These are phyloP conservation scores for Fagopyrum homotropicum DNA, from an alignment of 148 eudicot genomes.

Conservation along the genomic window DNA sequence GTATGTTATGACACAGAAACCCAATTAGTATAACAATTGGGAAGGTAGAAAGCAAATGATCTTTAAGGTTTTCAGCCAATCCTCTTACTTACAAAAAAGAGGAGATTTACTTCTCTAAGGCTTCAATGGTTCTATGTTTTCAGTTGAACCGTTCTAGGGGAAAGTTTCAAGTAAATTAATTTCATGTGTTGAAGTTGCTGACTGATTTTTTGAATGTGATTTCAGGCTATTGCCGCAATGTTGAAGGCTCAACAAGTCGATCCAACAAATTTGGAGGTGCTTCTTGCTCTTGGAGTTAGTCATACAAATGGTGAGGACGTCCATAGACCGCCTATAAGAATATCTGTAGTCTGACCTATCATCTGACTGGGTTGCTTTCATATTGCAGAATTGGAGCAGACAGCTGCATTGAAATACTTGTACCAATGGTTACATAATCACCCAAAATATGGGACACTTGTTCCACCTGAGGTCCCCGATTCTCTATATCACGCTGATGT, in stretches of 20 bases:
- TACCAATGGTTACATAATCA: slow-evolving; percentile 86
- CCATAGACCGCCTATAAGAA: background rate
- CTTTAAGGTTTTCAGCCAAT: background rate
- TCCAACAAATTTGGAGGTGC: slow-evolving; percentile 88
- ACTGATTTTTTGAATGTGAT: background rate
- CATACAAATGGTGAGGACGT: slow-evolving; percentile 77
- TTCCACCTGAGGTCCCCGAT: slow-evolving; percentile 50
- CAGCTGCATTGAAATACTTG: slow-evolving; percentile 81
- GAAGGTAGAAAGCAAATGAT: background rate
- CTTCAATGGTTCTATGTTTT: background rate
- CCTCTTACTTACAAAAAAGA: background rate
- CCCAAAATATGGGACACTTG: slow-evolving; percentile 68
- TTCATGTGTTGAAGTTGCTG: background rate
- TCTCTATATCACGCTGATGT: slow-evolving; percentile 83
- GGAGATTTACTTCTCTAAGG: background rate
- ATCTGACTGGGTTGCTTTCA: background rate
- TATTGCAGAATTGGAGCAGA: slow-evolving; percentile 80
- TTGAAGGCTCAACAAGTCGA: slow-evolving; percentile 94
- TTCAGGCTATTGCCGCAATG: slow-evolving; percentile 96
- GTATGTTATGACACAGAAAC: background rate
- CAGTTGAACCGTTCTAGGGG: background rate
- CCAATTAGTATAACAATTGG: background rate
- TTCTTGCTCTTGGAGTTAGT: slow-evolving; percentile 98
- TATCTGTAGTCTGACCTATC: background rate
- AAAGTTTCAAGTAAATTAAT: background rate